phyloP scores from a whole-genome alignment of 495 filamentous ascomycete genomes.

The Sporormia fimetaria region DNA sequence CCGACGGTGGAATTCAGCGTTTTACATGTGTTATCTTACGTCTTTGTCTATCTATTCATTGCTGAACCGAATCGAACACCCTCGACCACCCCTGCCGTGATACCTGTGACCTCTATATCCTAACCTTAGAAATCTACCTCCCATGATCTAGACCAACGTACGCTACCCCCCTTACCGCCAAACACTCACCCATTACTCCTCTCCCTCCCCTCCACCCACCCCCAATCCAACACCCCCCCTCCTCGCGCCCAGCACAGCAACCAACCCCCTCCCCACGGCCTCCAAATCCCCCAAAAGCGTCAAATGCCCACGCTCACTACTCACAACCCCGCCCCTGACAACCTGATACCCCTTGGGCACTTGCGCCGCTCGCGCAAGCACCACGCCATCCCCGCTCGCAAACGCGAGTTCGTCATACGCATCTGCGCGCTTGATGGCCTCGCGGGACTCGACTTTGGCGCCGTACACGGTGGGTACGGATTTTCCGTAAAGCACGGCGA shows the following conservation, averaged over 20 bases:
- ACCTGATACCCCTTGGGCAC: conserved; percentile 66
- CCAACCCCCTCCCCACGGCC: conserved; percentile 63
- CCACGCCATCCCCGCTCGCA: conserved; percentile 80
- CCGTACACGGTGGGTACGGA: conserved; percentile 74
- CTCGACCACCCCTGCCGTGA: too few species aligned
- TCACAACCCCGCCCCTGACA: conserved; percentile 59
- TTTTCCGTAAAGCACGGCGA: conserved; percentile 81
- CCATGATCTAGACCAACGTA: not conserved
- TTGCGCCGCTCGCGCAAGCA: conserved; percentile 77
- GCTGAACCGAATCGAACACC: too few species aligned
- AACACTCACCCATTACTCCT: conserved; percentile 1
- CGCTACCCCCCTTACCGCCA: not conserved
- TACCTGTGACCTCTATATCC: too few species aligned
- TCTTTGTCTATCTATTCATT: too few species aligned
- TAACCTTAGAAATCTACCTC: not conserved
- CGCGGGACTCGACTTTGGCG: conserved; percentile 54
- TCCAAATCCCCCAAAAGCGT: conserved; percentile 75
- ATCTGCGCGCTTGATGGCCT: conserved; percentile 61
- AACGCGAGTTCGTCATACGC: conserved; percentile 84
- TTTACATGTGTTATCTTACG: too few species aligned
- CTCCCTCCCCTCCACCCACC: conserved; percentile 1
- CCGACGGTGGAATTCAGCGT: too few species aligned
- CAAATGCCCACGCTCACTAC: conserved; percentile 75
- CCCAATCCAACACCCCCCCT: conserved; percentile 59
- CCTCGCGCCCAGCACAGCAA: conserved; percentile 53